Conservation (phyloP, 345 rosid species). For the Syzygium aromaticum region DNA sequence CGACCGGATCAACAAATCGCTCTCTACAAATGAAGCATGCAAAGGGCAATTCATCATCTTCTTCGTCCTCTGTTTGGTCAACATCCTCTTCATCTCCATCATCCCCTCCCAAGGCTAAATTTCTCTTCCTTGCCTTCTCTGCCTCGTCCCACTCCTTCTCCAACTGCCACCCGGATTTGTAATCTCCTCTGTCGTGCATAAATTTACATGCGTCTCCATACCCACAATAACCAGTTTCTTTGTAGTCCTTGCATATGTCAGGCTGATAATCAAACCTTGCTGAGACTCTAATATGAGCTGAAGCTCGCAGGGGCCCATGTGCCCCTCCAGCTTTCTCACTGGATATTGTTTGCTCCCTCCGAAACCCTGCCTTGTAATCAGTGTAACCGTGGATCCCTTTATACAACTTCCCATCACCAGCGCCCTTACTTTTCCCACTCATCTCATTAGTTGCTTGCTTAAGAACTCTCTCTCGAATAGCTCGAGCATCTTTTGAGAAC, state of each 20-base stretch:
- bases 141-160: constrained; percentile 94
- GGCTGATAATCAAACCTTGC: constrained; percentile 95
- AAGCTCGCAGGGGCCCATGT: constrained; percentile 90
- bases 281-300: constrained; percentile 83
- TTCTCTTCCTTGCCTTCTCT: constrained; percentile 74
- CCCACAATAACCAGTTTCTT: constrained; percentile 92
- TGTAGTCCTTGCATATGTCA: constrained; percentile 87
- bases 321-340: constrained; percentile 93
- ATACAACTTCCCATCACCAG: constrained; percentile 59
- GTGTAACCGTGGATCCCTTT: constrained; percentile 75
- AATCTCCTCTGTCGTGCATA: constrained; percentile 92
- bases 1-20: constrained; percentile 73
- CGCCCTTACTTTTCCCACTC: constrained; percentile 41
- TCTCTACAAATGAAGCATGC: constrained; percentile 85
- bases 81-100: constrained; percentile 42
- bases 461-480: constrained; percentile 76
- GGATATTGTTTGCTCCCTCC: constrained; percentile 78
- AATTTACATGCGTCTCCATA: constrained; percentile 88
- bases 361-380: constrained; percentile 87
- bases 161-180: constrained; percentile 87
- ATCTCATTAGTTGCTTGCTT: constrained; percentile 55
- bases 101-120: constrained; percentile 51
- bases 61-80: constrained; percentile 26
- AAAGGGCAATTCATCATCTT: constrained; percentile 59
- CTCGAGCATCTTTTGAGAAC: constrained; percentile 66